Base-by-base conservation (phyloP, 192 early-diverging fungal genomes). In the Linnemannia elongata region DNA sequence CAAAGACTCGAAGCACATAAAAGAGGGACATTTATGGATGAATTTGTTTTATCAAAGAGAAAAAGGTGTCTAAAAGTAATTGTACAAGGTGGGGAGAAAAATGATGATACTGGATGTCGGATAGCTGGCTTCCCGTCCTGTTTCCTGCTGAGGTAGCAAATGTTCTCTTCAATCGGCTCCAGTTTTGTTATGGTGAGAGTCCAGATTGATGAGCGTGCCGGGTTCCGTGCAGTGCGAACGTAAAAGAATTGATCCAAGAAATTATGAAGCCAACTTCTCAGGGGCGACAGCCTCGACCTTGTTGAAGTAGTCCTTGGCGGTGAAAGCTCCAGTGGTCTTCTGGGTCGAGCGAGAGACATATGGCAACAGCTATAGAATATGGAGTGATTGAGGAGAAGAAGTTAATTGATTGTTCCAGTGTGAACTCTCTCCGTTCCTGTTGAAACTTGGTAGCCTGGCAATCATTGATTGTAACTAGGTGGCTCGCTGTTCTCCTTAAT, bases 251-350 rank as follows among this genome's bases (percentile, higher is more conserved):
- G 3, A 30, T 60, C 55, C 55, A 2, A 27, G 7, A 60, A 60
- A 60, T 84, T 78, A 84, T 75, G 76, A 84, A 24, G 82, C 44
- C 55, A 84, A 75, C 82, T 79, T 84, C 39, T 84, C 82, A 24
- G 77, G 72, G n/a, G 33, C 52, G 10, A 74, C 41, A 30, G 63
- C 66, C 35, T 89, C 81, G 47, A 44, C 72, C 54, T 74, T 82
- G 66, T 74, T 80, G 69, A 90, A 80, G 69, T 84, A 90, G 33
- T 88, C 82, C 73, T 78, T 70, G n/a, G 89, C 89, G 22, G 82
- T 88, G 82, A 90, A 90, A 42, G 89, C 86, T 55, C 89, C 89
- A 2, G 84, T 89, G 3, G 88, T 86, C 71, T 89, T 89, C 77
- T 86, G 84, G 12, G 84, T 86, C 45, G 84, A 86, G 30, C 88